These are phyloP conservation scores for Decorospora gaudefroyi DNA, from an alignment of 2,329 filamentous ascomycete species.

Conservation along the genomic window DNA sequence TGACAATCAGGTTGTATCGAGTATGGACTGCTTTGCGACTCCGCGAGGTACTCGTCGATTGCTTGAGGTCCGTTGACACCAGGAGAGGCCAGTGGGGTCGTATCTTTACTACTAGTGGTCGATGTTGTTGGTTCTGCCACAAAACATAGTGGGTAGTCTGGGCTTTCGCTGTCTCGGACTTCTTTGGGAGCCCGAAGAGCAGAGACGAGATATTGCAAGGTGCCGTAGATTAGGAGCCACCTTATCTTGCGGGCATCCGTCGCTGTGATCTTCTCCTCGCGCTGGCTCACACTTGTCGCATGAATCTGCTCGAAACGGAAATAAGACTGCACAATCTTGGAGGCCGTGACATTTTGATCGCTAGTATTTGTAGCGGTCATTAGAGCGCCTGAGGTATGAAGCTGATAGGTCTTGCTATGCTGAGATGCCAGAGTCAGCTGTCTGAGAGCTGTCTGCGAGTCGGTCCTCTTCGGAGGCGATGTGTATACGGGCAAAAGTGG, in stretches of 20 bases:
- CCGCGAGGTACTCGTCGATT: constrained; percentile 21
- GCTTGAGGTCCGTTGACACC: constrained; percentile 21
- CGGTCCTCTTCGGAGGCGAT: constrained; percentile 37
- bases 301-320: constrained; percentile 69
- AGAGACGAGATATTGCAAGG: constrained; percentile 71
- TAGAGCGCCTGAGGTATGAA: constrained; percentile 58
- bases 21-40: constrained; percentile 10
- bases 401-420: constrained; percentile 53
- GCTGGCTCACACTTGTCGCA: constrained; percentile 54
- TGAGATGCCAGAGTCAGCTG: constrained; percentile 44
- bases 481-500: constrained; percentile 63
- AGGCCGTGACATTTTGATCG: constrained; percentile 45
- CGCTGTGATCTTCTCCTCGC: constrained; percentile 62
- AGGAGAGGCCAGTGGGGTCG: constrained; percentile 18
- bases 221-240: constrained; percentile 76
- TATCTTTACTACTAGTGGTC: constrained; percentile 26
- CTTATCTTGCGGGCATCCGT: constrained; percentile 75
- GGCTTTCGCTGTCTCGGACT: constrained; percentile 60
- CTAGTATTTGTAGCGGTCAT: constrained; percentile 55
- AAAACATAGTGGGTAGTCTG: constrained; percentile 64
- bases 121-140: constrained; percentile 50
- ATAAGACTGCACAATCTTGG: constrained; percentile 68
- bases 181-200: constrained; percentile 65
- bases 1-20: constrained; percentile 55
- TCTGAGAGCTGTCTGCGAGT: constrained; percentile 44